A percentile compares a stretch with the other conserved stretches of the same genome.
These are phyloP conservation scores for Phoma sp. DNA, from an alignment of 2,329 filamentous ascomycete species.

Conservation along the genomic window DNA sequence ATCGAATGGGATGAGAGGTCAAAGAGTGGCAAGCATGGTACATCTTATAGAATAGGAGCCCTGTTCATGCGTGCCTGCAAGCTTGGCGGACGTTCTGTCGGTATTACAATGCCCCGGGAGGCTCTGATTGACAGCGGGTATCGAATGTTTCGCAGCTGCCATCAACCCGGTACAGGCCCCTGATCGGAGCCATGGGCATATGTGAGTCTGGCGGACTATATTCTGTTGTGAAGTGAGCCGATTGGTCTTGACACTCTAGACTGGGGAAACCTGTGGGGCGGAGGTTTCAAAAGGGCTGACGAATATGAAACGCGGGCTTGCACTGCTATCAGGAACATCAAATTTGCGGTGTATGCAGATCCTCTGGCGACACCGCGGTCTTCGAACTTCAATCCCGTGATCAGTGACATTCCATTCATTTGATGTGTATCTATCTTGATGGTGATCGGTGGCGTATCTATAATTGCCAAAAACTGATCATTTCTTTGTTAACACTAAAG, in stretches of 20 bases:
- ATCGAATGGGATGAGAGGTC: neutral
- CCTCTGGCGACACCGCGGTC: neutral
- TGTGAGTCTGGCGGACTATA: neutral
- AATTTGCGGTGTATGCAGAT: neutral
- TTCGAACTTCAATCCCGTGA: neutral
- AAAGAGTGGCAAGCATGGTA: neutral
- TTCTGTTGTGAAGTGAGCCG: neutral
- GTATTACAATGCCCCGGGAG: neutral
- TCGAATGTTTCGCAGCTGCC: neutral
- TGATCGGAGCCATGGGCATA: neutral
- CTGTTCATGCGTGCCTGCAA: no score
- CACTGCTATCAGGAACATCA: neutral
- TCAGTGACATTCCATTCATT: no score
- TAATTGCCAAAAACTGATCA: no score
- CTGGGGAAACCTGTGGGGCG: neutral
- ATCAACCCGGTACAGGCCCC: neutral
- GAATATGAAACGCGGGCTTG: neutral
- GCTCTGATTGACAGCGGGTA: neutral
- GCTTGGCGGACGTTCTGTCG: no score
- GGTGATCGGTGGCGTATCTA: no score
- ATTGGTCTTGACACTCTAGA: neutral
- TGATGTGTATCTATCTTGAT: no score
- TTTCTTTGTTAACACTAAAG: no score
- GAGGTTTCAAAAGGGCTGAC: neutral
- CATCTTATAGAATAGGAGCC: no score